Conservation (phyloP, 2,329 filamentous ascomycete genomes). For the Cytospora leucostoma region DNA sequence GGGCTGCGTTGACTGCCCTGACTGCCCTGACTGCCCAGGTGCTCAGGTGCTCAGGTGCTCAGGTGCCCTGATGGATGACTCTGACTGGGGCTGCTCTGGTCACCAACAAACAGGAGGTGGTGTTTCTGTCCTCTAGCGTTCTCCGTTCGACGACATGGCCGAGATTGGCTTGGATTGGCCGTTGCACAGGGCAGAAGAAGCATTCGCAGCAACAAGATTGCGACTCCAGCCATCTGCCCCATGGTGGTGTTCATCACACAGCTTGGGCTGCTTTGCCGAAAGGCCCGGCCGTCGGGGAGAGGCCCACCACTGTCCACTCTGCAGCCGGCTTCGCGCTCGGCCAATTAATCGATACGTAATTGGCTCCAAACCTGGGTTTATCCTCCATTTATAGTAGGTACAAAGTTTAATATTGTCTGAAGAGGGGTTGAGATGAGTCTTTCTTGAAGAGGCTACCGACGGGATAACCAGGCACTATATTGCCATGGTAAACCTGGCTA, state of each 20-base stretch:
- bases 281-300: not conserved
- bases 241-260: not conserved
- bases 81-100: too few relatives aligned
- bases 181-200: constrained; percentile 1
- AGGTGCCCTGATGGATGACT: too few relatives aligned
- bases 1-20: too few relatives aligned
- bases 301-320: not conserved
- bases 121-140: not conserved
- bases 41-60: too few relatives aligned
- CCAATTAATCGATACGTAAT: not conserved
- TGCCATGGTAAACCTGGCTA: too few relatives aligned
- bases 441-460: too few relatives aligned
- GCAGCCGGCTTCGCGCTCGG: not conserved
- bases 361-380: not conserved
- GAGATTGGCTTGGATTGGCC: constrained; percentile 1
- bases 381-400: not conserved
- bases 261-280: not conserved
- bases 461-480: too few relatives aligned
- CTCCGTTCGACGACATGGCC: not conserved
- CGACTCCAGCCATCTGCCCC: not conserved
- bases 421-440: too few relatives aligned
- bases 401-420: too few relatives aligned
- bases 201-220: not conserved
- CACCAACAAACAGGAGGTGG: too few relatives aligned
- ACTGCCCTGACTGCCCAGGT: not conserved